Conservation (phyloP, 164 flowering plant species). For the Pachysandra terminalis region DNA sequence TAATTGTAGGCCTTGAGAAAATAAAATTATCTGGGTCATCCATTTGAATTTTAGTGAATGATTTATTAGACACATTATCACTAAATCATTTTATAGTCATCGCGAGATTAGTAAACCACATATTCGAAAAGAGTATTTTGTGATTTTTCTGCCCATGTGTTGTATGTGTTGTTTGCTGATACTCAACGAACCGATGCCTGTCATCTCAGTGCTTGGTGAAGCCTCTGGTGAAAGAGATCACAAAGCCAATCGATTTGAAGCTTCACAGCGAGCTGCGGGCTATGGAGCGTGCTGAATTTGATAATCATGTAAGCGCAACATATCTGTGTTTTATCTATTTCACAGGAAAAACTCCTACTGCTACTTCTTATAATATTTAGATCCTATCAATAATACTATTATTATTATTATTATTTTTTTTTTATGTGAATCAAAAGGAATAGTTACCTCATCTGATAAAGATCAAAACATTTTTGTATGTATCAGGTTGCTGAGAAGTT, state of each 20-base stretch:
- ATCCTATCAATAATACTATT: background rate
- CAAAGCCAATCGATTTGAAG: conserved; percentile 64
- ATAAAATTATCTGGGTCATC: too few relatives aligned
- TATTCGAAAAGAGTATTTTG: background rate
- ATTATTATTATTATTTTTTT: too few relatives aligned
- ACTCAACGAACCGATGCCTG: too few relatives aligned
- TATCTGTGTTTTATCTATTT: background rate
- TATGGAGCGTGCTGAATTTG: background rate
- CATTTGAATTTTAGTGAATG: too few relatives aligned
- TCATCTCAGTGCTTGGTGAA: conserved; percentile 56
- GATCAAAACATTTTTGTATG: background rate
- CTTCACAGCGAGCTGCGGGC: conserved; percentile 34
- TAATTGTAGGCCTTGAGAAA: too few relatives aligned
- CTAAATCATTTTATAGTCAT: too few relatives aligned
- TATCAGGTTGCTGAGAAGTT: conserved; percentile 73
- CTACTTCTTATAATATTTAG: too few relatives aligned
- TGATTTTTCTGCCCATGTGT: background rate
- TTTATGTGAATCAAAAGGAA: too few relatives aligned
- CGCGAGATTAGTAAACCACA: too few relatives aligned
- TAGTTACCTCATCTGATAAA: background rate
- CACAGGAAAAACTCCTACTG: background rate
- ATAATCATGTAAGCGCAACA: background rate
- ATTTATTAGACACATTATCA: too few relatives aligned
- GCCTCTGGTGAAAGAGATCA: conserved; percentile 81
- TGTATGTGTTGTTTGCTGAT: background rate